A percentile compares a stretch with the other conserved stretches of the same genome.
Conservation (phyloP, 1,139 yeast genomes). For the Saccharomycopsis crataegensis region DNA sequence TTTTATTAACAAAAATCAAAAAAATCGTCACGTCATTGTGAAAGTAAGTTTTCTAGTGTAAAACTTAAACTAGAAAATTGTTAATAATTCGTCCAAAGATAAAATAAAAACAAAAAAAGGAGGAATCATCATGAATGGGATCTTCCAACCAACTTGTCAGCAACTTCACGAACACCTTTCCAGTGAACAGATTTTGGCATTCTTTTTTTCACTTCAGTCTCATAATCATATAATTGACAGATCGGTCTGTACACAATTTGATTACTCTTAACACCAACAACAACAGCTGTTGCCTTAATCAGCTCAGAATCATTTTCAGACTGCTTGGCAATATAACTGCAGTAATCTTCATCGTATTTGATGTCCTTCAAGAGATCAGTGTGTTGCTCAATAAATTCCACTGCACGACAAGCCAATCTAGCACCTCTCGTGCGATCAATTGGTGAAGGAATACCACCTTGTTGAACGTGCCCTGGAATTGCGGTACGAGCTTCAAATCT, state of each 20-base stretch:
- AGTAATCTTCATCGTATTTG: constrained; percentile 27
- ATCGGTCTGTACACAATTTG: constrained; percentile 70
- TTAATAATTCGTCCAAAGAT: too few relatives aligned
- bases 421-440: constrained; percentile 70
- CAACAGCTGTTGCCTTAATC: constrained; percentile 62
- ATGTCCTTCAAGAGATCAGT: constrained; percentile 26
- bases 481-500: constrained; percentile 72
- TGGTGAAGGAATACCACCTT: constrained; percentile 73
- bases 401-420: constrained; percentile 61
- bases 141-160: constrained; percentile 73
- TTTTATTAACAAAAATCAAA: too few relatives aligned
- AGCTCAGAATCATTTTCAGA: constrained; percentile 27
- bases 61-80: too few relatives aligned
- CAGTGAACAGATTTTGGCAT: constrained; percentile 89
- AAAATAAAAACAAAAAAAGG: too few relatives aligned
- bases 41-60: too few relatives aligned
- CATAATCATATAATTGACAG: constrained; percentile 72
- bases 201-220: constrained; percentile 72
- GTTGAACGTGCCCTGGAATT: constrained; percentile 79
- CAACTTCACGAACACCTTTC: constrained; percentile 64
- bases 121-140: neutral
- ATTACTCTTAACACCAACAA: constrained; percentile 77
- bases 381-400: constrained; percentile 55
- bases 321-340: constrained; percentile 3
- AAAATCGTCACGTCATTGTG: too few relatives aligned